Base-by-base conservation (phyloP, 23 red algal species). In the Cyanidium caldarium region DNA sequence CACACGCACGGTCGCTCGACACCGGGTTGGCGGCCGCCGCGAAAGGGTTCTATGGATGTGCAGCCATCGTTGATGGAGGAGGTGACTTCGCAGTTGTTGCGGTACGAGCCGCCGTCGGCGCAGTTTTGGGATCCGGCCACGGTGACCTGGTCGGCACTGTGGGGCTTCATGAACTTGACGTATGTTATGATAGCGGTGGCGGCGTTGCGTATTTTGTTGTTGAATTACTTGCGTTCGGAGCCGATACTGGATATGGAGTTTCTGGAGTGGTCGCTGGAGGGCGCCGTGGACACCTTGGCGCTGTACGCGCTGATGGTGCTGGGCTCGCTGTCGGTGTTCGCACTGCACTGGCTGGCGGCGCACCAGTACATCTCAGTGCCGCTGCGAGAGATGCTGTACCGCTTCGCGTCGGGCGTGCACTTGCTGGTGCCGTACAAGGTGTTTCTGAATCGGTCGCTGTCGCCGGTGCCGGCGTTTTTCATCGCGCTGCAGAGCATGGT, bases 401-500 rank as follows among this genome's bases (percentile, higher is more conserved):
- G 70, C n/a, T 37, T 75, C 19, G 58, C 58, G 39, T 75, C 40
- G 30, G 45, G 46, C n/a, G 28, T 75, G 3, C 35, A 61, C 37
- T 34, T 75, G 2, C 21, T 75, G 35, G 46, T 75, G 10, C 70
- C 70, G 10, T 75, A 38, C 41, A 75, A 75, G 35, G 46, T 56
- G 29, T 61, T 75, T 19, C 26, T 35, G 15, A 34, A 58, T 10
- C 38, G 42, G 31, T 5, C 33, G 58, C 70, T 75, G 3, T 75
- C 70, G 30, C 70, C 70, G 17, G 70, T 75, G 39, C 70, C 70
- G 28, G 38, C 70, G 2, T 75, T 75, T 61, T 75, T 75, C 40
- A 37, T 75, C 37, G 70, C 37, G 1, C 35, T 75, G 30, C 70
- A 75, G 42, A 61, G 46, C 37, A n/a, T 75, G 14, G 3, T 1